Evolutionary conservation across 2,329 filamentous ascomycete species (phyloP), one percentile per base, ranked within the genome.

Genomic region (Fusarium setosum): DNA sequence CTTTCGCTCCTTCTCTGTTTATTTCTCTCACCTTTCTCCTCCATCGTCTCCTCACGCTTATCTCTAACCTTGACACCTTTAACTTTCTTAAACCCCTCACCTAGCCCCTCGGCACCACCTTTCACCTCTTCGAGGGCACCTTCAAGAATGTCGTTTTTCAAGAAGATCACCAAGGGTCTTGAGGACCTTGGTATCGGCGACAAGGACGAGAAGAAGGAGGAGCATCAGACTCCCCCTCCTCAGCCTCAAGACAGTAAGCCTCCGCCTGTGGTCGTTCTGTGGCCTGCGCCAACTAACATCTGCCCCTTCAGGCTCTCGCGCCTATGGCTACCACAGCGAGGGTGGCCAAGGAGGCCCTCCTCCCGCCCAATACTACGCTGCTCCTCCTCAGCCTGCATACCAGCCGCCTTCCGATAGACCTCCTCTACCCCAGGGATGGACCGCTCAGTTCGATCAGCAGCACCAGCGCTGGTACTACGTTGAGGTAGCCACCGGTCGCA

Each of bases 401-500:
- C 72, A 77, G 41, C 77, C 77, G 24, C 76, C 77, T 8, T 72
- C 73, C 17, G 75, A 76, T 63, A 75, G 74, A 58, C 84, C 88
- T 21, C 79, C 85, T 61, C 79, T 90, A 65, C 83, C 89, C 21
- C 72, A 81, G 48, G 89, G 89, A 67, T 92, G 89, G 89, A 78
- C 80, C 24, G 81, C 87, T 21, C 85, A 90, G 74, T 92, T 84
- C 77, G 89, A 92, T 66, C 83, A 86, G 57, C 81, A 80, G 58
- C 79, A 82, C 60, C 85, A 89, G 72, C 85, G 86, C 55, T 90
- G 86, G 80, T 91, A 86, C 78, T 92, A 89, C 71, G 81, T 88
- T 56, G 88, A 91, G 74, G 79, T 86, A 56, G 80, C 84, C 44
- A 86, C 86, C 12, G 87, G 88, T 18, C 84, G 83, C 58, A 84